Evolutionary conservation across 345 rosid genomes (phyloP), one percentile per base, ranked within the genome.

Genomic region (Barbarea vulgaris): DNA sequence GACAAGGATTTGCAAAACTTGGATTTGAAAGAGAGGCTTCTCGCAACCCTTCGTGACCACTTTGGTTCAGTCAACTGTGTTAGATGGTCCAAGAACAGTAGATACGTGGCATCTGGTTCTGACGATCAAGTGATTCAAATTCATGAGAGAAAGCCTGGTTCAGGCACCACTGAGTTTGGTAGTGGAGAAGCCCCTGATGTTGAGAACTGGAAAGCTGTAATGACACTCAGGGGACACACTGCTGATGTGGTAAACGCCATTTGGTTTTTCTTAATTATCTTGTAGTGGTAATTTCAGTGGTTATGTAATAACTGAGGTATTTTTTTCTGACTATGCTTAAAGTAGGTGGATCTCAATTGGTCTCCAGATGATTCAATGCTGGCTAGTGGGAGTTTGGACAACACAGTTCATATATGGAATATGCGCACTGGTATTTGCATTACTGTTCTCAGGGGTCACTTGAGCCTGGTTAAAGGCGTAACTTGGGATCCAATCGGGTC

Each of bases 331-430:
- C 68, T 76, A 72, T 82, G 90, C 87, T 77, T 92, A 77, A 88
- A 91, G 97, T 96, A 96, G 99, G 99, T 96, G 90, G 99, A 96
- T 96, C 96, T 93, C 81, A 96, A 96, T 81, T 96, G 99, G 99
- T 96, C 99, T 79, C 96, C 97, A 71, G 99, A 96, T 87, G 99
- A 96, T 78, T 91, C 88, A 47, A 88, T 83, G 81, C 73, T 96
- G 73, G 98, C 98, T 64, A 96, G 99, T 64, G 99, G 97, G 67
- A 93, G 99, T 88, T 81, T 96, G 81, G 99, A 96, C 82, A 96
- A 96, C 78, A 93, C 99, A 2, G 72, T 96, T 66, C 98, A 93
- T 78, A 82, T 96, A 57, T 96, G 99, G 99, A 88, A 93, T 77
- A 89, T 87, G 98, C 88, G 83, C 82, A 93, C 69, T 73, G 99